Evolutionary conservation across 352 stramenopile species (phyloP).

Genomic region (Globisporangium ultimum): DNA sequence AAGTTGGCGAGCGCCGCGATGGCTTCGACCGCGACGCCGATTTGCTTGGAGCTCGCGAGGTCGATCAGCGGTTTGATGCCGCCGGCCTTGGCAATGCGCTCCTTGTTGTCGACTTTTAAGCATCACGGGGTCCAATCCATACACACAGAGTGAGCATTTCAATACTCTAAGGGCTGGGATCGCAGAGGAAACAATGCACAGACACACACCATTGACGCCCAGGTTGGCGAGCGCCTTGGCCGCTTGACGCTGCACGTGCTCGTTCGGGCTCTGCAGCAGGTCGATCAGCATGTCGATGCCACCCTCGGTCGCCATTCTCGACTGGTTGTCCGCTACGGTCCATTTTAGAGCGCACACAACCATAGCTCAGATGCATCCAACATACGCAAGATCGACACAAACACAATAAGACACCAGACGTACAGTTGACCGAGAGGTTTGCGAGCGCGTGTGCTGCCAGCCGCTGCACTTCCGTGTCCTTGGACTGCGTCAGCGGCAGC

Average conservation of each 20-base stretch:
- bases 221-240: slow-evolving; percentile 94
- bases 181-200: not conserved
- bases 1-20: slow-evolving; percentile 94
- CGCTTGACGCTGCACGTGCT: slow-evolving; percentile 91
- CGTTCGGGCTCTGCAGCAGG: slow-evolving; percentile 78
- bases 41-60: slow-evolving; percentile 77
- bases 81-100: slow-evolving; percentile 87
- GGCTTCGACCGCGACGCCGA: slow-evolving; percentile 87
- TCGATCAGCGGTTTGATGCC: slow-evolving; percentile 87
- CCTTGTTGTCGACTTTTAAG: slow-evolving; percentile 88
- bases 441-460: slow-evolving; percentile 92
- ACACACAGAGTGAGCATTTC: not conserved
- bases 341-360: not conserved
- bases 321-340: slow-evolving; percentile 88
- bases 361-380: not conserved
- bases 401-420: not conserved
- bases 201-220: slow-evolving; percentile 78
- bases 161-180: not conserved
- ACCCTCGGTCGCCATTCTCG: slow-evolving; percentile 90
- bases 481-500: slow-evolving; percentile 90
- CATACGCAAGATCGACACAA: not conserved
- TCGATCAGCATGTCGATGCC: slow-evolving; percentile 94
- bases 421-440: slow-evolving; percentile 93
- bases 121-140: not conserved
- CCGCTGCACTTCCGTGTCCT: slow-evolving; percentile 91